These are phyloP conservation scores for Acephala macrosclerotiorum DNA, from an alignment of 2,329 filamentous ascomycete species.

Conservation along the genomic window DNA sequence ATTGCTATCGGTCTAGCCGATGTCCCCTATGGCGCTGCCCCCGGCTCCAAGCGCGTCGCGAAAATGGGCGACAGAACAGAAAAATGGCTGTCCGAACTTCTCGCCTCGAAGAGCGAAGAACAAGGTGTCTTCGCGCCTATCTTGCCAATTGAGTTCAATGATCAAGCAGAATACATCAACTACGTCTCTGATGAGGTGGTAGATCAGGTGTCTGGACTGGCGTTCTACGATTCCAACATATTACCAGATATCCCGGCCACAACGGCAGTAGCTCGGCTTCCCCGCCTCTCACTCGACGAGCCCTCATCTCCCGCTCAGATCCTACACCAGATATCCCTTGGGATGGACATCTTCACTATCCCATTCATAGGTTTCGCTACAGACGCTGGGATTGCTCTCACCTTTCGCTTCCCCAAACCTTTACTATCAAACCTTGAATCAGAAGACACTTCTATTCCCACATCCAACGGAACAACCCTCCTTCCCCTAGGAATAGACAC, in stretches of 20 bases:
- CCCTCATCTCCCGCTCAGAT: slow-evolving; percentile 78
- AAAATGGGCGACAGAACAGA: slow-evolving; percentile 90
- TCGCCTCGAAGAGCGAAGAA: slow-evolving; percentile 50
- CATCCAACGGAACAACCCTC: slow-evolving; percentile 25
- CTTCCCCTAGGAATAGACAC: slow-evolving; percentile 78
- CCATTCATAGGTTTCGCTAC: slow-evolving; percentile 78
- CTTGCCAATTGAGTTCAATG: slow-evolving; percentile 75
- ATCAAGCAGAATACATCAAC: slow-evolving; percentile 83
- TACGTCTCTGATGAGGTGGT: slow-evolving; percentile 71
- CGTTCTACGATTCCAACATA: slow-evolving; percentile 78
- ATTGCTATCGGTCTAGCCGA: slow-evolving; percentile 83
- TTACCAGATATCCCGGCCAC: slow-evolving; percentile 70
- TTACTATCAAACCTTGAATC: slow-evolving; percentile 19
- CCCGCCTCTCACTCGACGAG: slow-evolving; percentile 77
- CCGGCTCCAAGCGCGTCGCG: slow-evolving; percentile 74
- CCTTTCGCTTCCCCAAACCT: slow-evolving; percentile 74
- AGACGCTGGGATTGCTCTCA: slow-evolving; percentile 84
- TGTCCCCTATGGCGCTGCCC: slow-evolving; percentile 61
- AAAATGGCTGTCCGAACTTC: slow-evolving; percentile 77
- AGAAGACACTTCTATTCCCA: slow-evolving; percentile 7
- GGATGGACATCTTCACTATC: slow-evolving; percentile 80
- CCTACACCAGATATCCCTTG: slow-evolving; percentile 76
- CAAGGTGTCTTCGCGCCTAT: slow-evolving; percentile 68
- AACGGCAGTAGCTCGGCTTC: slow-evolving; percentile 63
- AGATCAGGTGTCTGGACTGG: slow-evolving; percentile 70